A percentile compares a stretch with the other conserved stretches of the same genome.
These are phyloP conservation scores for Eucalyptus viminalis DNA, from an alignment of 345 rosid species.

Conservation along the genomic window DNA sequence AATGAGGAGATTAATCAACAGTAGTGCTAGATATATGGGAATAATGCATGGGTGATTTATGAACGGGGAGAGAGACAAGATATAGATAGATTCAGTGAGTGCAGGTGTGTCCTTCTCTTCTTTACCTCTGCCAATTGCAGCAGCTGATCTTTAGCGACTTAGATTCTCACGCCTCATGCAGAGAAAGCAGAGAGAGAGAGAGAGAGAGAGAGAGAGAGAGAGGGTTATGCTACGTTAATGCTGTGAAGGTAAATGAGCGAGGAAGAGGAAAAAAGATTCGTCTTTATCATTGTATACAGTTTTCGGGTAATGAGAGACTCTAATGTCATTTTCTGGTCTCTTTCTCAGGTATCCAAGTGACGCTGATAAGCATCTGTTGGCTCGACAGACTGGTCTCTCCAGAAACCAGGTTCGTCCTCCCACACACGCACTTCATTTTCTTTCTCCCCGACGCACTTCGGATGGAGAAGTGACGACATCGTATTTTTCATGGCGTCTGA, in stretches of 20 bases:
- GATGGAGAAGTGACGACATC: background rate
- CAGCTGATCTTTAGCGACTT: slow-evolving; percentile 15
- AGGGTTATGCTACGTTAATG: background rate
- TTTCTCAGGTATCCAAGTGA: slow-evolving; percentile 99
- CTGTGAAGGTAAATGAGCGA: background rate
- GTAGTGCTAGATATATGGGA: background rate
- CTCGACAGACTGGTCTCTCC: slow-evolving; percentile 98
- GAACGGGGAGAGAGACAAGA: background rate
- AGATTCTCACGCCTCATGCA: slow-evolving; percentile 76
- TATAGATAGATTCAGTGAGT: background rate
- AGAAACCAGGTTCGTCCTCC: slow-evolving; percentile 75
- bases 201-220: too few relatives aligned
- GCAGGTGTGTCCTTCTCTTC: slow-evolving; percentile 10
- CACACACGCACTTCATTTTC: background rate
- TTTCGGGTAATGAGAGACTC: background rate
- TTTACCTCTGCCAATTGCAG: slow-evolving; percentile 3
- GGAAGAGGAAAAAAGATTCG: background rate
- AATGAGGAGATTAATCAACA: background rate
- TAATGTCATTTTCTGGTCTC: slow-evolving; percentile 78
- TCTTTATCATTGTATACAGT: background rate
- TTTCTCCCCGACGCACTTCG: background rate
- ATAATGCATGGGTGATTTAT: background rate
- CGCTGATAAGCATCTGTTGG: slow-evolving; percentile 98
- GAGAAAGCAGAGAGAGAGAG: background rate
- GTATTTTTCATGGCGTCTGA: background rate